Base-by-base conservation (phyloP, 2,329 filamentous ascomycete genomes). In the Rosellinia necatrix region DNA sequence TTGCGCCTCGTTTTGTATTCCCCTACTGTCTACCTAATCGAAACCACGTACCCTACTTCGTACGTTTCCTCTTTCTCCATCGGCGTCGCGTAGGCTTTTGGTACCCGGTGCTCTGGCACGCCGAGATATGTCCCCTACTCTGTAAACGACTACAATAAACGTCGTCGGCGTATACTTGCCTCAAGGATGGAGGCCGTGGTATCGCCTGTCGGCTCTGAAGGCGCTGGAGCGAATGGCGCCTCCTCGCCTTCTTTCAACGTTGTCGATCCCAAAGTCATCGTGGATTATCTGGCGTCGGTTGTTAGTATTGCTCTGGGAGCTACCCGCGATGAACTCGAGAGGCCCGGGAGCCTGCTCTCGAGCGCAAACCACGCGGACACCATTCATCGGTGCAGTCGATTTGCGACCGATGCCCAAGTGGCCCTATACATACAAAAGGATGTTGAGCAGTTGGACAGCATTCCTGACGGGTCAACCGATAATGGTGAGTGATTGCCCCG, bases 401-500 rank as follows among this genome's bases (percentile, higher is more conserved):
- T 97, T 75, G 92, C 92, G 56, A 86, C 87, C 59, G 96, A 99
- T 75, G 82, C 89, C 56, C 91, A 96, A 76, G 86, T 88, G 60
- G 91, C 89, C 52, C 79, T 99, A 61, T 97, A 97, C 75, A 88
- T 97, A 61, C 89, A 94, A 71, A 96, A 97, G 76, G 91, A 93
- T 70, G 71, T 87, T 62, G 75, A 82, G 49, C 77, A 81, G 61
- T 78, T 79, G 10, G 78, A 82, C 44, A 73, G 81, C 52, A 68
- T 77, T 35, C 76, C 81, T 53, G 80, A 84, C 61, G 81, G 77
- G 40, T 66, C 74, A 13, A 74, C 76, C 53, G 72, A 75, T 58
- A 65, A 74, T 64, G 71, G 79, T 83, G 71, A 62, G 79, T 64
- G 17, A 56, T 63, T 42, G 64, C 32, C 19, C 13, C 6, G n/a